These are phyloP conservation scores for Parmelia sp. DNA, from an alignment of 495 filamentous ascomycete genomes.

Conservation along the genomic window DNA sequence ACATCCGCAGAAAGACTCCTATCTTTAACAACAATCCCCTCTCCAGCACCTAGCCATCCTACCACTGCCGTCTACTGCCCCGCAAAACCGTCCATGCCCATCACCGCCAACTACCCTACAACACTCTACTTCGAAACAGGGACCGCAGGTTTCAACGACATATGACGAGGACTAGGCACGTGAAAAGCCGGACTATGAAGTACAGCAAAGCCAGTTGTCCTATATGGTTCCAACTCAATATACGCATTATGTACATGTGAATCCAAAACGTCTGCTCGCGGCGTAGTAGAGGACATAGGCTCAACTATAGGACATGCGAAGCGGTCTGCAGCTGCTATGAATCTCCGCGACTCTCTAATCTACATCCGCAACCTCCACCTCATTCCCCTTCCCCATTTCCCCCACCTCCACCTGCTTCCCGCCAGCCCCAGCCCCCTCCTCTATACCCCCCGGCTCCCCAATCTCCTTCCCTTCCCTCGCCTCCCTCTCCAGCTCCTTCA, in stretches of 20 bases:
- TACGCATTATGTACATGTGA: neutral
- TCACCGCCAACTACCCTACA: neutral
- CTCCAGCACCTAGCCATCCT: too few species aligned
- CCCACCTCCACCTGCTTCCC: constrained; percentile 59
- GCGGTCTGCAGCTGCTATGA: neutral
- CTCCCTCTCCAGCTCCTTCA: constrained; percentile 71
- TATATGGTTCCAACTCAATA: neutral
- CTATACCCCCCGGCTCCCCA: constrained; percentile 19
- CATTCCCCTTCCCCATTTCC: constrained; percentile 19
- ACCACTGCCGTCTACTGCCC: neutral
- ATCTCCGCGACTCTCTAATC: constrained; percentile 5
- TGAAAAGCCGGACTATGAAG: too few species aligned
- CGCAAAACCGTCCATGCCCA: too few species aligned
- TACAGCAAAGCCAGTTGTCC: neutral
- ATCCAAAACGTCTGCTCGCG: neutral
- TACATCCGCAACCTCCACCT: constrained; percentile 22
- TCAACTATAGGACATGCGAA: neutral
- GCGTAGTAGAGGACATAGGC: neutral
- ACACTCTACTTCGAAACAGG: too few species aligned
- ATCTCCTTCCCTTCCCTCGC: constrained; percentile 32
- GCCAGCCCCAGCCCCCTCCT: constrained; percentile 55
- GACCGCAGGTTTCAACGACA: neutral
- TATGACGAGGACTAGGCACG: too few species aligned
- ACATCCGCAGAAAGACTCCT: too few species aligned
- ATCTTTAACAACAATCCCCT: too few species aligned